Evolutionary conservation across 768 basidiomycete genomes (phyloP), one percentile per base, ranked within the genome.

Genomic region (Hebeloma cylindrosporum): DNA sequence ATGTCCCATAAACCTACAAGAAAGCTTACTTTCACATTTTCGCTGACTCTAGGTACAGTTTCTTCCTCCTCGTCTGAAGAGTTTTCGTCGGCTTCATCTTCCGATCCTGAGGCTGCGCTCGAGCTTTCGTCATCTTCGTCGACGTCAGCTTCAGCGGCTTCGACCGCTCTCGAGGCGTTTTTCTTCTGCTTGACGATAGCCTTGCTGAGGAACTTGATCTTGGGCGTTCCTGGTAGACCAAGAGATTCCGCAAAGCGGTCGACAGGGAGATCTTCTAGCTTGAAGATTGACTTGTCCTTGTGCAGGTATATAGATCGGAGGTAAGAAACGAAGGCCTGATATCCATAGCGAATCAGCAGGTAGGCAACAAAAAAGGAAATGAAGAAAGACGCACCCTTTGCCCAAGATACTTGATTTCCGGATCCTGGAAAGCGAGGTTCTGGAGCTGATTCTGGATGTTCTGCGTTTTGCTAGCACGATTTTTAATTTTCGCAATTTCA

Each of bases 331-430:
- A 98, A 95, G 1, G 94, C 90, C 93, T 97, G 59, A 32, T 9
- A 17, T 32, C 6, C 13, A 43, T 44, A 47, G 43, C 25, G 38
- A 9, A 23, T 42, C 11, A n/a, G 30, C 30, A 25, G 16, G 3
- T n/a, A 5, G 14, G 10, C 23, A n/a, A 32, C 29, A 37, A n/a
- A 17, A 26, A 34, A 35, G 4, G n/a, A 33, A 18, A 4, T 29
- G 31, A 10, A 47, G 16, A 29, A 30, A 27, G 14, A 75, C 83
- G 46, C 56, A 94, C 94, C 43, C 91, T 71, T 63, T 98, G 95
- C 7, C 86, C 96, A 7, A 99, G 79, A 63, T 97, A 96, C 62
- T 98, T 99, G 67, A 97, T 84, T 64, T 99, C 93, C 0, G 93
- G 90, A 47, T 94, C 93, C 68, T 93, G 83, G 69, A 98, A 99